Conservation (phyloP, 2,329 filamentous ascomycete genomes). For the Paecilomyces niveus region DNA sequence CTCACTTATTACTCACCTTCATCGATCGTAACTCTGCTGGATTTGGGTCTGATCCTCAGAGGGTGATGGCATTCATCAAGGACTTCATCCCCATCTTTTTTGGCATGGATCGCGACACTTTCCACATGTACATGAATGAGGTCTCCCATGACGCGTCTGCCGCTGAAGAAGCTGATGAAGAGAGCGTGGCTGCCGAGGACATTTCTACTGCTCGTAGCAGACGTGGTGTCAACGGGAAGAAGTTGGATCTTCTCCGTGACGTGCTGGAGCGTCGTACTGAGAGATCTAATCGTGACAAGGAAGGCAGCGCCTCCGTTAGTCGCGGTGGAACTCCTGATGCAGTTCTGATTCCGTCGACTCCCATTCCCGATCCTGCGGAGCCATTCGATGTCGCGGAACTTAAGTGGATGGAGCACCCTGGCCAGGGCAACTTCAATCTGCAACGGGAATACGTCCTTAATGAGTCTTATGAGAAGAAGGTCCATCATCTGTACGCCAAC, state of each 20-base stretch:
- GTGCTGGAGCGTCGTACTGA: conserved; percentile 75
- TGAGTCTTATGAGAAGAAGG: conserved; percentile 70
- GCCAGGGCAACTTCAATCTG: conserved; percentile 51
- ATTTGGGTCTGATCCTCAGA: conserved; percentile 58
- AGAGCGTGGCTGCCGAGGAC: conserved; percentile 59
- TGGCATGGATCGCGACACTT: conserved; percentile 62
- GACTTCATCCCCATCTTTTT: conserved; percentile 72
- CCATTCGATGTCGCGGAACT: conserved; percentile 40
- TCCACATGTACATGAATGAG: conserved; percentile 60
- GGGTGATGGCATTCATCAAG: conserved; percentile 68
- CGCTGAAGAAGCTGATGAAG: conserved; percentile 71
- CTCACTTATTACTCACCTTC: conserved; percentile 41
- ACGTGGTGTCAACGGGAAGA: conserved; percentile 60
- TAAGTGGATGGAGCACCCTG: conserved; percentile 56
- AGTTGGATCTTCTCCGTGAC: conserved; percentile 69
- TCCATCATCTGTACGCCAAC: conserved; percentile 88
- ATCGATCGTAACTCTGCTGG: conserved; percentile 43
- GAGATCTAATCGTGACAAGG: conserved; percentile 66
- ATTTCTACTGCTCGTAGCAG: conserved; percentile 62
- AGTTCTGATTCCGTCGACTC: conserved; percentile 30
- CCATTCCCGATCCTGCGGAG: conserved; percentile 48
- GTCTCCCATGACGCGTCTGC: conserved; percentile 65
- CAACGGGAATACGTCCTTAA: conserved; percentile 64
- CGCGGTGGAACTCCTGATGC: conserved; percentile 85
- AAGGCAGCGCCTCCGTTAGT: conserved; percentile 70